Evolutionary conservation across 306 rosid genomes (phyloP).

Genomic region (Cucurbita moschata): DNA sequence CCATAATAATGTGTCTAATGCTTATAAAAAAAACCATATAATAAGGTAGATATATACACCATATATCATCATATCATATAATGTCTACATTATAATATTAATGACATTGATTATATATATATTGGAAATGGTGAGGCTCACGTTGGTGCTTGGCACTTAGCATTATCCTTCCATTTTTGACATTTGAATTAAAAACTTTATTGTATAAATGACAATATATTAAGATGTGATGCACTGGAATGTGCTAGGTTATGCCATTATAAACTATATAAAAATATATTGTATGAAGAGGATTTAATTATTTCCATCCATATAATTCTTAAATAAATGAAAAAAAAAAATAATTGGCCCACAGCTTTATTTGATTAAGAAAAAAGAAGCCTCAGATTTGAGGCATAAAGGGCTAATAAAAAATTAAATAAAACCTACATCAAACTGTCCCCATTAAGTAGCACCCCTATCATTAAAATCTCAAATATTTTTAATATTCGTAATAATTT

Average conservation of each 20-base stretch:
- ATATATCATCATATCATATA: neutral
- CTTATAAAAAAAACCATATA: neutral
- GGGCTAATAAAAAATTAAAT: neutral
- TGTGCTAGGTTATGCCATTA: neutral
- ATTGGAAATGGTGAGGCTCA: constrained; percentile 3
- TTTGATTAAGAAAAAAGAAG: neutral
- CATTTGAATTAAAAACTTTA: constrained; percentile 3
- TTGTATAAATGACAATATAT: neutral
- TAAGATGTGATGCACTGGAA: constrained; percentile 3
- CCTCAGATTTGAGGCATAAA: neutral
- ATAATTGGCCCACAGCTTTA: neutral
- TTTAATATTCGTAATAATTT: too few relatives aligned
- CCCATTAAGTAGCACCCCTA: neutral
- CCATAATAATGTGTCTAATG: neutral
- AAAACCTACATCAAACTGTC: neutral
- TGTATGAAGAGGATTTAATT: neutral
- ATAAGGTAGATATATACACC: neutral
- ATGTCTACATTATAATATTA: neutral
- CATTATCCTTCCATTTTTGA: constrained; percentile 3
- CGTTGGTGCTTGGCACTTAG: neutral
- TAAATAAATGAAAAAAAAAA: neutral
- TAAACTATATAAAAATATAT: neutral
- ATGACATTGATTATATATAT: neutral
- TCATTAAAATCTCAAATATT: too few relatives aligned
- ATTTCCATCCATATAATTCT: neutral